phyloP scores from a whole-genome alignment of 306 rosid genomes.

The Castanea crenata region DNA sequence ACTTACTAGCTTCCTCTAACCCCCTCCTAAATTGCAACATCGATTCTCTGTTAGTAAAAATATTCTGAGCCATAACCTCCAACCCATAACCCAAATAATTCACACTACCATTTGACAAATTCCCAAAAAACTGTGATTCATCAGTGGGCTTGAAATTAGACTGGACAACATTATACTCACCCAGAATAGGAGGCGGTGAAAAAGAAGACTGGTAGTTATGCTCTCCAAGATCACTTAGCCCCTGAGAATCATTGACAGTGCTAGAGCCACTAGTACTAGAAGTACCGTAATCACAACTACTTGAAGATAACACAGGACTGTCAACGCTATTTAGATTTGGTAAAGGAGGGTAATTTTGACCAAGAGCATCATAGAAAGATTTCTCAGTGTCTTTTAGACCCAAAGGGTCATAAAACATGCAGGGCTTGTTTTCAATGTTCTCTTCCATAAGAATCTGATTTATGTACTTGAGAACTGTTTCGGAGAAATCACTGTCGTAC shows the following conservation, averaged over 20 bases:
- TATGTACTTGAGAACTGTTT: constrained; percentile 58
- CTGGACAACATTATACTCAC: not conserved
- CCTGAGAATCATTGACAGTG: constrained; percentile 23
- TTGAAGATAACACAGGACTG: constrained; percentile 20
- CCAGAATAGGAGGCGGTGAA: not conserved
- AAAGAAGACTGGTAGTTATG: too few species aligned
- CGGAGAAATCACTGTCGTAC: constrained; percentile 56
- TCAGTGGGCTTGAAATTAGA: not conserved
- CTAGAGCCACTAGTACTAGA: constrained; percentile 29
- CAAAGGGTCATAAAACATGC: constrained; percentile 76
- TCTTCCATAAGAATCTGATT: constrained; percentile 77
- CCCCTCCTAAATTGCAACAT: constrained; percentile 2
- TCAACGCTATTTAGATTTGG: constrained; percentile 9
- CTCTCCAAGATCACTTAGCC: not conserved
- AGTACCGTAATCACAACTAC: constrained; percentile 18
- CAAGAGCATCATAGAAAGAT: constrained; percentile 76
- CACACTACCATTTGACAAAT: not conserved
- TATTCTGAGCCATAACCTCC: not conserved
- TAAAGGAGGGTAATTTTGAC: constrained; percentile 48
- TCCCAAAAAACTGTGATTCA: not conserved
- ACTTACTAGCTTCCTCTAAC: constrained; percentile 5
- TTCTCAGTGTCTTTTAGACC: constrained; percentile 76
- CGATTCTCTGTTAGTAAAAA: not conserved
- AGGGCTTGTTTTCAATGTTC: constrained; percentile 68
- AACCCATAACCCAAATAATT: not conserved